phyloP scores from a whole-genome alignment of 352 stramenopile species.

The Aphanomyces invadans region DNA sequence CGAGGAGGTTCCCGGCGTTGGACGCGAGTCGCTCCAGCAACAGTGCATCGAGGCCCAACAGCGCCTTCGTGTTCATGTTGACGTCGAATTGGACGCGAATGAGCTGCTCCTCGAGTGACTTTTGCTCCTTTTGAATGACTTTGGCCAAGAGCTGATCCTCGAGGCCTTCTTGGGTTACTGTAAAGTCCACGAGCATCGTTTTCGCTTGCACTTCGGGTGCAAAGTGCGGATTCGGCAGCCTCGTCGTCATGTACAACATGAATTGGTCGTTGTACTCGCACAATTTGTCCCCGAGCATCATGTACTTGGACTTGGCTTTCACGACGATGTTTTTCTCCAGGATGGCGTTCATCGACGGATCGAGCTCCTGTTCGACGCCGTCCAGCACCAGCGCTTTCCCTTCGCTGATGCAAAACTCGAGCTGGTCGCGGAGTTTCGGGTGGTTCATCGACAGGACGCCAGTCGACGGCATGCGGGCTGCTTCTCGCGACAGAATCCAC shows the following conservation, averaged over 20 bases:
- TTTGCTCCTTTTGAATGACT: constrained; percentile 90
- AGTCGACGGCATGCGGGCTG: constrained; percentile 38
- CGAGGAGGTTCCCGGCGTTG: constrained; percentile 82
- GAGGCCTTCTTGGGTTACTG: constrained; percentile 82
- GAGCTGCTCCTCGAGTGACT: constrained; percentile 84
- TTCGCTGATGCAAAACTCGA: constrained; percentile 84
- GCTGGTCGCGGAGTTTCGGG: constrained; percentile 66
- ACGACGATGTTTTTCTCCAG: constrained; percentile 60
- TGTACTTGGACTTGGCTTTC: constrained; percentile 51
- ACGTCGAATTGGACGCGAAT: constrained; percentile 77
- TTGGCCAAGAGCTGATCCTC: constrained; percentile 87
- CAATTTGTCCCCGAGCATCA: constrained; percentile 61
- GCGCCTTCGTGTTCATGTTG: constrained; percentile 79
- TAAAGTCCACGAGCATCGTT: constrained; percentile 84
- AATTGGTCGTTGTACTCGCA: constrained; percentile 65
- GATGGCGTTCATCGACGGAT: constrained; percentile 50
- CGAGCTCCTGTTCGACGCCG: constrained; percentile 59
- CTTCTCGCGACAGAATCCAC: constrained; percentile 79
- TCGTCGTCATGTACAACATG: constrained; percentile 55
- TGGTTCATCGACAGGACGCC: constrained; percentile 55
- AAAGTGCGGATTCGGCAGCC: constrained; percentile 60
- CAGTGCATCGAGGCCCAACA: constrained; percentile 76
- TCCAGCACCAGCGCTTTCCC: constrained; percentile 79
- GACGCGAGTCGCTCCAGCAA: constrained; percentile 81
- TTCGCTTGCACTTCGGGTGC: constrained; percentile 59